These are phyloP conservation scores for Pythium phragmitis DNA, from an alignment of 352 stramenopile species.

Conservation along the genomic window DNA sequence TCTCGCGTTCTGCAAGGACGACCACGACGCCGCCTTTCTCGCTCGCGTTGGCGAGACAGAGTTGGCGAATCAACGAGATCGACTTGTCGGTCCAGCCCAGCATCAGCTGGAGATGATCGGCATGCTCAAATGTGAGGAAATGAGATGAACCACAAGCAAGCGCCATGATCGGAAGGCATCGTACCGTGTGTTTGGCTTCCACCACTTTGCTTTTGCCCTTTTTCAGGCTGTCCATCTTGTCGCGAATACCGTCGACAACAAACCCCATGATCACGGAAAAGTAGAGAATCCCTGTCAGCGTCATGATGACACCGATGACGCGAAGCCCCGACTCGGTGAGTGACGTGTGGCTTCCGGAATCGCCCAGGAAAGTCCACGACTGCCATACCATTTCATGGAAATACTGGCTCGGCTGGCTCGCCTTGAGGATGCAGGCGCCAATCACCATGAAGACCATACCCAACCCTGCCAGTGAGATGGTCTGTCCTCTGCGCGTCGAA, in stretches of 20 bases:
- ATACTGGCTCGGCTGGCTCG: constrained; percentile 24
- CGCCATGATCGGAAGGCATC: not conserved
- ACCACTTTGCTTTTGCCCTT: constrained; percentile 84
- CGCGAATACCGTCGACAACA: constrained; percentile 83
- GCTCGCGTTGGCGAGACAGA: constrained; percentile 84
- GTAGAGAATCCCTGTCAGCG: constrained; percentile 73
- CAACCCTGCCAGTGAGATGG: constrained; percentile 37
- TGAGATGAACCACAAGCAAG: no score
- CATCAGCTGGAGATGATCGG: constrained; percentile 78
- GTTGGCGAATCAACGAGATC: constrained; percentile 80
- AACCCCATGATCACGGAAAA: constrained; percentile 91
- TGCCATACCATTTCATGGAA: constrained; percentile 59
- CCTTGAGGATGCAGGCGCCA: constrained; percentile 44
- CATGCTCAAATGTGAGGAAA: no score
- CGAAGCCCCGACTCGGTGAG: constrained; percentile 40
- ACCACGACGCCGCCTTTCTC: constrained; percentile 82
- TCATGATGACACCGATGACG: constrained; percentile 59
- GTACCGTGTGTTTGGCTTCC: constrained; percentile 77
- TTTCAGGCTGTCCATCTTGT: constrained; percentile 88
- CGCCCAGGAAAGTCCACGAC: constrained; percentile 62
- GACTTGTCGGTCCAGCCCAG: constrained; percentile 88
- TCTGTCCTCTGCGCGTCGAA: constrained; percentile 58
- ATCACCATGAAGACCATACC: constrained; percentile 46
- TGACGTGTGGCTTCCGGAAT: constrained; percentile 45
- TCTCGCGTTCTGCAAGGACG: constrained; percentile 69